Evolutionary conservation across 495 filamentous ascomycete genomes (phyloP).

Genomic region (Penicillium salamii): DNA sequence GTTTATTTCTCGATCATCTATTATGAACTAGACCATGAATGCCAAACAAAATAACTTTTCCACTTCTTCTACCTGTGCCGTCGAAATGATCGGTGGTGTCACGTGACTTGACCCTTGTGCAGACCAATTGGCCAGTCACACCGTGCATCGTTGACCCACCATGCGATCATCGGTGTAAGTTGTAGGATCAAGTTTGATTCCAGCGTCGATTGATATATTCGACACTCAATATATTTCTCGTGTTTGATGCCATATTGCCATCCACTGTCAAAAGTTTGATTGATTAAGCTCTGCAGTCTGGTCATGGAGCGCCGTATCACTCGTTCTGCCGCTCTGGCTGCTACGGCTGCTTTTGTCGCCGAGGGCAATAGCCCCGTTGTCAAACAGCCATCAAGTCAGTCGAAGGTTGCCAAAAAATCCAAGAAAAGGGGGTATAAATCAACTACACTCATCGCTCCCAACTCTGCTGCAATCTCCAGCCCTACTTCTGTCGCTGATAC

Average conservation of each 20-base stretch:
- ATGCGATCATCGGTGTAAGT: not conserved
- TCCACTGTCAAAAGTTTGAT: not conserved
- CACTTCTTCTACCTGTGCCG: too few relatives aligned
- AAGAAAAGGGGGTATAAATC: not conserved
- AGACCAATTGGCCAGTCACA: not conserved
- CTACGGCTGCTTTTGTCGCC: slow-evolving; percentile 10
- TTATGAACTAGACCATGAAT: slow-evolving; percentile 4
- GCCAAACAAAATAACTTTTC: not conserved
- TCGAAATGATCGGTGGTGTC: too few relatives aligned
- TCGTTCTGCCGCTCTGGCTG: slow-evolving; percentile 19
- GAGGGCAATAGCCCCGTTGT: not conserved
- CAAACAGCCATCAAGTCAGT: not conserved
- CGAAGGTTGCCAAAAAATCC: not conserved
- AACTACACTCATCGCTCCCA: not conserved
- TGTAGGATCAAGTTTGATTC: not conserved
- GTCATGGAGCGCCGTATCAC: slow-evolving; percentile 21
- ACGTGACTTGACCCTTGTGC: too few relatives aligned
- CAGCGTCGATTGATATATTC: not conserved
- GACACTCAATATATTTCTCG: not conserved
- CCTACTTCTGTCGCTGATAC: not conserved
- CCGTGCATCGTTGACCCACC: not conserved
- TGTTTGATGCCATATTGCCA: too few relatives aligned
- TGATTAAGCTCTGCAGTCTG: not conserved
- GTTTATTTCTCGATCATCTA: slow-evolving; percentile 1
- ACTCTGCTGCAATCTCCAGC: not conserved